These are phyloP conservation scores for Suhomyces bribrorum DNA, from an alignment of 1,139 yeast species.

Conservation along the genomic window DNA sequence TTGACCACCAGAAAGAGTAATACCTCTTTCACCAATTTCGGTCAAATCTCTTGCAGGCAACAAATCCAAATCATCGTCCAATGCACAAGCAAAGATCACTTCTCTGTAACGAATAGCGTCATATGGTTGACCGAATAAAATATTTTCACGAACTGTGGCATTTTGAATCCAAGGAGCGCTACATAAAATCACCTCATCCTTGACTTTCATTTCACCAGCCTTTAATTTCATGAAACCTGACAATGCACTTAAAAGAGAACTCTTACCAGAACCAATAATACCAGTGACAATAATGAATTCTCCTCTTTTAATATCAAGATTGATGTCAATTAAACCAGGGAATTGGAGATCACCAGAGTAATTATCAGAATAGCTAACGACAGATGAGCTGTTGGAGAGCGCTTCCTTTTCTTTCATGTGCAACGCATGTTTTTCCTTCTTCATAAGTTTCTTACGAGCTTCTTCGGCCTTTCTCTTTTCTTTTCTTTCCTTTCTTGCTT, in stretches of 20 bases:
- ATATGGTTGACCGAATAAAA: conserved; percentile 37
- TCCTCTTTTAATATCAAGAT: conserved; percentile 28
- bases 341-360: conserved; percentile 19
- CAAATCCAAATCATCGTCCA: conserved; percentile 37
- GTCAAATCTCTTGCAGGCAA: conserved; percentile 41
- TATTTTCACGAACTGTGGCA: conserved; percentile 45
- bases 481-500: conserved; percentile 17
- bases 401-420: conserved; percentile 12
- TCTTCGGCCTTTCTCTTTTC: conserved; percentile 16
- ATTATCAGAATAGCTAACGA: conserved; percentile 5
- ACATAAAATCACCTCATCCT: conserved; percentile 34
- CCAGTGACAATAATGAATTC: conserved; percentile 45
- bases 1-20: conserved; percentile 46
- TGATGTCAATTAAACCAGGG: conserved; percentile 34
- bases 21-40: conserved; percentile 47
- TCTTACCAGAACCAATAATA: conserved; percentile 43
- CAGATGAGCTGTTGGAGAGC: conserved; percentile 9
- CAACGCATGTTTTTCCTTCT: conserved; percentile 20
- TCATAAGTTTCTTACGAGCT: conserved; percentile 15
- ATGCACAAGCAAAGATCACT: conserved; percentile 40
- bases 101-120: conserved; percentile 30
- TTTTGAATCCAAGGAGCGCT: conserved; percentile 49
- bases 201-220: conserved; percentile 30
- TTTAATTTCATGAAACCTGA: conserved; percentile 39
- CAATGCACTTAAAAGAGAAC: conserved; percentile 39